Evolutionary conservation across 192 early-diverging fungal species (phyloP).

Genomic region (Glomus cerebriforme): DNA sequence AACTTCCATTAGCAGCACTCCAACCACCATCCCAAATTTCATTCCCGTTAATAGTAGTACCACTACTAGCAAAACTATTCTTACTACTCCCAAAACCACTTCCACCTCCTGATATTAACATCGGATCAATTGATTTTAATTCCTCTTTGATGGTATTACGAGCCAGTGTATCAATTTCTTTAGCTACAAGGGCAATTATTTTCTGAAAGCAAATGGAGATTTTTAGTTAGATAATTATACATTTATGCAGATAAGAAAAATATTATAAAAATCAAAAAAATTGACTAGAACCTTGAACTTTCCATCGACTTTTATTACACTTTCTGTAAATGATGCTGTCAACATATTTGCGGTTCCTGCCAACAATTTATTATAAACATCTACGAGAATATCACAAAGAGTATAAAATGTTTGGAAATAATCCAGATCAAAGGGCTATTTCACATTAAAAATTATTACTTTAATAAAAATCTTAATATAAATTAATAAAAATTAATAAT

Average conservation of each 20-base stretch:
- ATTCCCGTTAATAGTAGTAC: background rate
- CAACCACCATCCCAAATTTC: background rate
- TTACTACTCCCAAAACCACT: background rate
- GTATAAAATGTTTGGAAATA: slow-evolving; percentile 71
- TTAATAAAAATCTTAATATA: background rate
- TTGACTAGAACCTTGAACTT: slow-evolving; percentile 53
- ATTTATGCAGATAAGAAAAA: too few species aligned
- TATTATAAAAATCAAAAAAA: background rate
- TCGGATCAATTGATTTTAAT: slow-evolving; percentile 59
- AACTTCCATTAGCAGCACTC: background rate
- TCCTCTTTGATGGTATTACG: slow-evolving; percentile 64
- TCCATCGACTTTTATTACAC: slow-evolving; percentile 63
- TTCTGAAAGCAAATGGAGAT: slow-evolving; percentile 39
- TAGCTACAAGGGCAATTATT: slow-evolving; percentile 62
- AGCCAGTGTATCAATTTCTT: slow-evolving; percentile 65
- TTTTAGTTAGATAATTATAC: background rate
- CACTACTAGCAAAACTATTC: background rate
- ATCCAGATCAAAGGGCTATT: slow-evolving; percentile 66
- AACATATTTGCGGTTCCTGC: slow-evolving; percentile 34
- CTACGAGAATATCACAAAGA: slow-evolving; percentile 61
- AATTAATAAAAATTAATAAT: slow-evolving; percentile 7
- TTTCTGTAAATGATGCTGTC: slow-evolving; percentile 60
- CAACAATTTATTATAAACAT: slow-evolving; percentile 57
- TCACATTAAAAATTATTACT: background rate
- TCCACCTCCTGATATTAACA: slow-evolving; percentile 27